phyloP scores from a whole-genome alignment of 805 yeast species.

The Wickerhamomyces hampshirensis region DNA sequence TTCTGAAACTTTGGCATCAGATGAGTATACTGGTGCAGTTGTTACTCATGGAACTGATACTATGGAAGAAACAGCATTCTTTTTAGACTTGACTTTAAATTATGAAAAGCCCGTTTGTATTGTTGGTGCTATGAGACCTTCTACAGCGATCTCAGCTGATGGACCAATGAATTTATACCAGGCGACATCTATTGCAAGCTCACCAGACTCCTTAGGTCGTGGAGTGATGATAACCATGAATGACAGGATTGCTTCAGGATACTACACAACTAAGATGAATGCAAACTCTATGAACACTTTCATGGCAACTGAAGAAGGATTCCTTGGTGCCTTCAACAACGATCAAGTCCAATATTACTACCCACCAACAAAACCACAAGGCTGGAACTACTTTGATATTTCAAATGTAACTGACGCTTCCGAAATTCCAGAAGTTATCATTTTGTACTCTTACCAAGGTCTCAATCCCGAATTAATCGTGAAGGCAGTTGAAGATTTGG shows the following conservation, averaged over 20 bases:
- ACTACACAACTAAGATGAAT: slow-evolving; percentile 60
- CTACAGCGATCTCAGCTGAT: slow-evolving; percentile 64
- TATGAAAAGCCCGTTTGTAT: slow-evolving; percentile 30
- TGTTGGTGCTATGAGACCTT: slow-evolving; percentile 66
- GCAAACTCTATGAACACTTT: slow-evolving; percentile 67
- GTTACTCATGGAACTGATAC: slow-evolving; percentile 73
- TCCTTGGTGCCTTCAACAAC: slow-evolving; percentile 62
- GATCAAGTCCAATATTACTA: slow-evolving; percentile 58
- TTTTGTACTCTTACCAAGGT: slow-evolving; percentile 60
- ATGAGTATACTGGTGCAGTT: slow-evolving; percentile 50
- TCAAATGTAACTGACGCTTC: slow-evolving; percentile 18
- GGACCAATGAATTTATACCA: slow-evolving; percentile 72
- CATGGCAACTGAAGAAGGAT: slow-evolving; percentile 62
- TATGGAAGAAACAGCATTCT: slow-evolving; percentile 63
- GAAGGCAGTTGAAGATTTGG: slow-evolving; percentile 37
- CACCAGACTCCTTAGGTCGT: slow-evolving; percentile 44
- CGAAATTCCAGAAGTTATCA: slow-evolving; percentile 38
- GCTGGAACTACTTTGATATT: slow-evolving; percentile 29
- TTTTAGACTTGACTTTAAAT: slow-evolving; percentile 45
- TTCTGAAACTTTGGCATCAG: slow-evolving; percentile 35
- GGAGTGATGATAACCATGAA: slow-evolving; percentile 62
- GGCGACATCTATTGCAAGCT: slow-evolving; percentile 58
- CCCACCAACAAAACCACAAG: slow-evolving; percentile 50
- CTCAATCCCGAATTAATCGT: slow-evolving; percentile 42
- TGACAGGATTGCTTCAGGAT: slow-evolving; percentile 64